Percentiles rank a stretch among this genome's conserved stretches.
These are phyloP conservation scores for Beauveria rudraprayagi DNA, from an alignment of 2,329 filamentous ascomycete species.

Conservation along the genomic window DNA sequence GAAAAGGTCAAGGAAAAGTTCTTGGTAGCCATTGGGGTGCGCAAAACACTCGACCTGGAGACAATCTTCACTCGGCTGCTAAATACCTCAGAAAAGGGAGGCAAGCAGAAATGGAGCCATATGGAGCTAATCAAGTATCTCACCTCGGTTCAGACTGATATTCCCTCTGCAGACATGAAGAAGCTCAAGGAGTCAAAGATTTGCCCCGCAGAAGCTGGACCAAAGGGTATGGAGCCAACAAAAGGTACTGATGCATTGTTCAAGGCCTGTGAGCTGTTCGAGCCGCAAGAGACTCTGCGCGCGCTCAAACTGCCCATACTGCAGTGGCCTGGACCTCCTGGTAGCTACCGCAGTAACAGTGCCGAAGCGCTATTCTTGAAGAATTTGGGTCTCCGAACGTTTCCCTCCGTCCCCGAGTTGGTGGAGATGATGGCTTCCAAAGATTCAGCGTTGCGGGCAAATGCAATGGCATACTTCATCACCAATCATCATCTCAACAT, in stretches of 20 bases:
- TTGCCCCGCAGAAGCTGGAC: conserved; percentile 66
- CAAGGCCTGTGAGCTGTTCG: conserved; percentile 71
- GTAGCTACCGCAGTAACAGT: conserved; percentile 55
- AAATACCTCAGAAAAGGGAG: conserved; percentile 43
- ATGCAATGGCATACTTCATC: conserved; percentile 75
- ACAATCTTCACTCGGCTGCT: conserved; percentile 87
- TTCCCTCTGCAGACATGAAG: conserved; percentile 72
- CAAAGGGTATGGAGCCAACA: conserved; percentile 45
- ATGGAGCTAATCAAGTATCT: conserved; percentile 93
- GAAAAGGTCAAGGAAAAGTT: conserved; percentile 87
- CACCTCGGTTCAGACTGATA: conserved; percentile 80
- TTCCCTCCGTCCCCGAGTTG: conserved; percentile 65
- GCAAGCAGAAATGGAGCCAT: conserved; percentile 75
- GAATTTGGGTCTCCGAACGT: conserved; percentile 62
- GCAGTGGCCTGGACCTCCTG: conserved; percentile 66
- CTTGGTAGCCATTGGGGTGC: conserved; percentile 71
- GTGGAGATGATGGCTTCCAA: conserved; percentile 67
- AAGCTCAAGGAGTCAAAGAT: conserved; percentile 72
- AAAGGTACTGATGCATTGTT: conserved; percentile 50
- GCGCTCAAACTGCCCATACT: conserved; percentile 66
- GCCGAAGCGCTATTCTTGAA: conserved; percentile 68
- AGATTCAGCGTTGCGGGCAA: conserved; percentile 51
- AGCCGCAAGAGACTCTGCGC: conserved; percentile 64
- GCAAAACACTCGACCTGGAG: conserved; percentile 89
- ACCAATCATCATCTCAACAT: conserved; percentile 69